Base-by-base conservation (phyloP, 305 asterid species). In the Solanum hybrid region DNA sequence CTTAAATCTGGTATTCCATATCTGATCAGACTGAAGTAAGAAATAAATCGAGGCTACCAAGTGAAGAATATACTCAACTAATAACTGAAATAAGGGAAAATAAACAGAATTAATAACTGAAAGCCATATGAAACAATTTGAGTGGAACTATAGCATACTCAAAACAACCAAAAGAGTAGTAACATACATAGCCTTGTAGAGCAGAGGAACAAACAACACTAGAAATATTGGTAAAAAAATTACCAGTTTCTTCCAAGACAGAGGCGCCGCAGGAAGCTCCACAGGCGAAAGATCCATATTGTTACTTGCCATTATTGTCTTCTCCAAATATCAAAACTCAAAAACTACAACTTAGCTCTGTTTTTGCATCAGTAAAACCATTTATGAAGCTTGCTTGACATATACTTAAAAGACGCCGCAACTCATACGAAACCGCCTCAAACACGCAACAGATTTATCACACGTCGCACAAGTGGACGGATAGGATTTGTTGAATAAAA, bases 251-350 rank as follows among this genome's bases (percentile, higher is more conserved):
- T 93, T 92, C 93, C 93, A 93, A 71, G 93, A 71, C 60, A 91
- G 86, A 79, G 94, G 94, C 2, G 94, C 93, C 2, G 94, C 93
- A 12, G 97, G 94, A 36, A 97, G 97, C 95, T 96, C 98, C 75
- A 91, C 80, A 5, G 89, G 73, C 32, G 91, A 80, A 79, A 64
- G 84, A 42, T 89, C 90, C 32, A 19, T 60, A 60, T 19, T 60
- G 24, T 60, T 60, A 60, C 12, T 60, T 19, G 71, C 71, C 26
- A 60, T 26, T 22, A 15, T 15, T 27, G 3, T 27, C 72, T 29
- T 4, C 36, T 26, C 64, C n/a, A 24, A 78, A 14, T 24, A 24
- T 15, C n/a, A 13, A 40, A 51, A 6, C 64, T 37, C 34, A 37
- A 24, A 79, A 79, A 24, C n/a, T 12, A n/a, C 22, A 79, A 60